Evolutionary conservation across 1,139 yeast species (phyloP), one percentile per base, ranked within the genome.

Genomic region (Hansenula lynferdii): DNA sequence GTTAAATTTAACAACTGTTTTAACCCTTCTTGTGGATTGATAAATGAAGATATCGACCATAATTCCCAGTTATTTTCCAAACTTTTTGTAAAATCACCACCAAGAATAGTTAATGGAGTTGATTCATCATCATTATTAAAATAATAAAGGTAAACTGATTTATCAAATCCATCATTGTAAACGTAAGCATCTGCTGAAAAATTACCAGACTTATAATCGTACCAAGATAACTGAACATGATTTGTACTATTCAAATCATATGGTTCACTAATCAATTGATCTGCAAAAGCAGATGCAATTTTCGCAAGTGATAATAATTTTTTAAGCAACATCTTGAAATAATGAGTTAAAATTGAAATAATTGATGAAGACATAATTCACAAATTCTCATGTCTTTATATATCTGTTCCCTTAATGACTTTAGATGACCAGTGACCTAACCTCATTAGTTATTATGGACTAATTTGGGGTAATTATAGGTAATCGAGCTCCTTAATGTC

Each of bases 171-270:
- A 23, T 31, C 34, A 23, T 31, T 31, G 12, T 31, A 28, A 8
- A 31, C 34, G 17, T 17, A 31, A 5, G 23, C 11, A 2, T 22
- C 27, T 17, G 34, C 34, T n/a, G 16, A 23, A 21, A 31, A 31
- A 12, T 16, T 17, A 12, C 34, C 34, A 2, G 34, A 23, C 4
- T 27, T 31, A 8, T 31, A 31, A 23, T 31, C 17, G 14, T 31
- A 31, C 9, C 28, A 31, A 6, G 34, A 27, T 18, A 31, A 16
- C n/a, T 31, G 34, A 10, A 31, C 34, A 31, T 31, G 34, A 9
- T 31, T 31, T 22, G 28, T 31, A 7, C 7, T 9, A 9, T 31
- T 31, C 4, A 31, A 11, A 5, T 22, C 20, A 12, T n/a, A 15
- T 11, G 34, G 34, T 3, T 22, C n/a, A 11, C n/a, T 17, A 2